Evolutionary conservation across 441 rosid species (phyloP).

Genomic region (Brassica balearica): DNA sequence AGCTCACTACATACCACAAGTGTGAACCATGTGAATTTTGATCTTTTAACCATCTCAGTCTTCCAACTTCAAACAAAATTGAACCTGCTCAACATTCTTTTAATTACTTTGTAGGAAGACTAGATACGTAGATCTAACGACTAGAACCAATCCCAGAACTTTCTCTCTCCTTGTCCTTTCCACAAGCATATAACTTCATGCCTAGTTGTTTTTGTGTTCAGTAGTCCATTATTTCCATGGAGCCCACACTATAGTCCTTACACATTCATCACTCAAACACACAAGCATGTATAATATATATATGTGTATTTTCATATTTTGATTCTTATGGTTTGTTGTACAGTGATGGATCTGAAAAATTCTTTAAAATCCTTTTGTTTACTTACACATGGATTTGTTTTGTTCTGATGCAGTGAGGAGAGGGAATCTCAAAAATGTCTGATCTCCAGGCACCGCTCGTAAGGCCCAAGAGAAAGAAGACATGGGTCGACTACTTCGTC

Average conservation of each 20-base stretch:
- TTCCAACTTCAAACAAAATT: slow-evolving; percentile 20
- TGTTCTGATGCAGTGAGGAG: slow-evolving; percentile 43
- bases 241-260: too few relatives aligned
- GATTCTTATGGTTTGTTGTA: slow-evolving; percentile 14
- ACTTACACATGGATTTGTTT: background rate
- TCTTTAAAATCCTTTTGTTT: slow-evolving; percentile 9
- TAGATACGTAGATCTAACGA: too few relatives aligned
- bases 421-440: slow-evolving; percentile 55
- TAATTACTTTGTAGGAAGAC: background rate
- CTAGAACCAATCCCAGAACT: too few relatives aligned
- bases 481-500: slow-evolving; percentile 83
- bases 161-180: too few relatives aligned
- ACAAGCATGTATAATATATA: background rate
- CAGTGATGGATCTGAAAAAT: slow-evolving; percentile 12
- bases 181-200: too few relatives aligned
- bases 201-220: too few relatives aligned
- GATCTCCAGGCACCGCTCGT: slow-evolving; percentile 78
- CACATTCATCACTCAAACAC: too few relatives aligned
- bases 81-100: too few relatives aligned
- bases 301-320: background rate
- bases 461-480: slow-evolving; percentile 92
- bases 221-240: too few relatives aligned
- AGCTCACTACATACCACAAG: slow-evolving; percentile 5
- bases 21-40: slow-evolving; percentile 17
- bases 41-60: background rate